These are phyloP conservation scores for Lithohypha guttulata DNA, from an alignment of 2,329 filamentous ascomycete species.

Conservation along the genomic window DNA sequence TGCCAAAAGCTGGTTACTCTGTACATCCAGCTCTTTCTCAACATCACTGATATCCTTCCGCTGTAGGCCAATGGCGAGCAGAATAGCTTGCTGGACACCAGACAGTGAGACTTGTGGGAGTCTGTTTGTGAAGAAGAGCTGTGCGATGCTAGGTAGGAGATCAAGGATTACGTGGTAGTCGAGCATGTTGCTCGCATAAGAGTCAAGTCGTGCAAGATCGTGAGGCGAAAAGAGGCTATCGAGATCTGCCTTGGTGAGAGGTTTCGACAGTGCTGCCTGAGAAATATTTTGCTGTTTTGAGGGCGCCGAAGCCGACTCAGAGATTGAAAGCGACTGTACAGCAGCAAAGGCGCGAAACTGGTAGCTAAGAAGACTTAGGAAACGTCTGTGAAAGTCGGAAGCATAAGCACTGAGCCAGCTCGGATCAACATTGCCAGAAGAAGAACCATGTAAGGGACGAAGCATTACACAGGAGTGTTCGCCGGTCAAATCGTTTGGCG, in stretches of 20 bases:
- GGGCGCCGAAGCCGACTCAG: conserved; percentile 60
- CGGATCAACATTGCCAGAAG: conserved; percentile 47
- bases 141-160: conserved; percentile 70
- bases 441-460: conserved; percentile 52
- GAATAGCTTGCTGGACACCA: conserved; percentile 73
- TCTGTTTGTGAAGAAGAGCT: conserved; percentile 73
- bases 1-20: conserved; percentile 69
- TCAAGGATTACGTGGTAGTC: conserved; percentile 97
- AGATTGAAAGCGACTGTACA: conserved; percentile 70
- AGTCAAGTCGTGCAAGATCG: conserved; percentile 88
- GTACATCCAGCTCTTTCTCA: conserved; percentile 65
- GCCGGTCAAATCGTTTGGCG: conserved; percentile 87
- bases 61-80: conserved; percentile 85
- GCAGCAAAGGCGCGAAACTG: conserved; percentile 78
- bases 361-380: conserved; percentile 79
- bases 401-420: conserved; percentile 86
- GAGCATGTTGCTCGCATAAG: conserved; percentile 91
- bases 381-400: conserved; percentile 88
- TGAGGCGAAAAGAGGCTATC: conserved; percentile 75
- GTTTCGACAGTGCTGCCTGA: conserved; percentile 47
- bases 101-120: conserved; percentile 61
- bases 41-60: conserved; percentile 74
- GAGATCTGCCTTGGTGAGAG: conserved; percentile 63
- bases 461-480: conserved; percentile 99
- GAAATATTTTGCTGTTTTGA: conserved; percentile 48